phyloP scores from a whole-genome alignment of 306 rosid species.

The Rosa rugosa region DNA sequence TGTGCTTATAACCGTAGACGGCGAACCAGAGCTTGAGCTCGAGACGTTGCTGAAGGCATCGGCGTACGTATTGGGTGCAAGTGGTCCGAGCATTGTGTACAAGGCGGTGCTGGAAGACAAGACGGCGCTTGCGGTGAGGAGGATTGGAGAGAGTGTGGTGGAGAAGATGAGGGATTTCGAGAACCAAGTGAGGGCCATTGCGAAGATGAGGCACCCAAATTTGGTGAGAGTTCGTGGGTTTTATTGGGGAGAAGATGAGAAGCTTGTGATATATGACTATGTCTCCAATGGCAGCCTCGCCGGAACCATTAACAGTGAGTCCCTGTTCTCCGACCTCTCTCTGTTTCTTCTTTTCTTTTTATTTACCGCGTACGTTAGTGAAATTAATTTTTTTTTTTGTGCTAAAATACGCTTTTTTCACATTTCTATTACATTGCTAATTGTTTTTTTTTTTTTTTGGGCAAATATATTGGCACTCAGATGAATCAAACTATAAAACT shows the following conservation, averaged over 20 bases:
- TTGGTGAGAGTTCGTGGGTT: slow-evolving; percentile 75
- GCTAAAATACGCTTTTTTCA: slow-evolving; percentile 1
- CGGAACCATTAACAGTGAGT: slow-evolving; percentile 54
- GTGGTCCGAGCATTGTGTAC: slow-evolving; percentile 69
- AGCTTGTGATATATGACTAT: slow-evolving; percentile 75
- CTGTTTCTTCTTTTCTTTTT: slow-evolving; percentile 4
- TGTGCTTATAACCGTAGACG: slow-evolving; percentile 58
- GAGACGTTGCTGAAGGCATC: slow-evolving; percentile 84
- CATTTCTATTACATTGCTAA: background rate
- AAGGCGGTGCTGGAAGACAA: slow-evolving; percentile 84
- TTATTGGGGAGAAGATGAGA: slow-evolving; percentile 79
- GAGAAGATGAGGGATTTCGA: slow-evolving; percentile 77
- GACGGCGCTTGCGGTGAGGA: slow-evolving; percentile 70
- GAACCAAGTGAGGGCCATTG: slow-evolving; percentile 56
- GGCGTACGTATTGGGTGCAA: slow-evolving; percentile 71
- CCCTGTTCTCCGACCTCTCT: background rate
- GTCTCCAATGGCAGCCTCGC: slow-evolving; percentile 74
- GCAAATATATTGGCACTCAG: background rate
- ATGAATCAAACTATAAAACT: too few species aligned
- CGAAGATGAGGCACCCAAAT: slow-evolving; percentile 70
- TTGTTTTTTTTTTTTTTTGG: background rate
- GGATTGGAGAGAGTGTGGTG: slow-evolving; percentile 65
- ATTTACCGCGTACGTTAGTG: background rate
- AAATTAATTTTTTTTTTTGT: background rate
- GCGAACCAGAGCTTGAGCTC: slow-evolving; percentile 61